Base-by-base conservation (phyloP, 2,329 filamentous ascomycete species). In the Colletotrichum tropicicola region DNA sequence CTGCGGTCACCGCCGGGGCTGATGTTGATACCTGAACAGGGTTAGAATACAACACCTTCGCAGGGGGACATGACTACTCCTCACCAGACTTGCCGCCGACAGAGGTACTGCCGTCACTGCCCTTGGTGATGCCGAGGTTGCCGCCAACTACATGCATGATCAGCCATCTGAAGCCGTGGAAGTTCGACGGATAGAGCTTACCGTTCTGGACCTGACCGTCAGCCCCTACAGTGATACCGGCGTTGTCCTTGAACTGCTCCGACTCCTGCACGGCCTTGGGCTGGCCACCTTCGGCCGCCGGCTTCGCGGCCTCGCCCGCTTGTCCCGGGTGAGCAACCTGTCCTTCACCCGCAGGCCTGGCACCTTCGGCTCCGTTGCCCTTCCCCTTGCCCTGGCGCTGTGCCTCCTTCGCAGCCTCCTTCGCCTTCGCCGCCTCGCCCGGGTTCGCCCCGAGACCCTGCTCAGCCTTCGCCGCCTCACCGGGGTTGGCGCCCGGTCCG, bases 21-120 rank as follows among this genome's bases (percentile, higher is more conserved):
- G 3, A 60, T 65, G 35, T 65, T 65, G 43, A 65, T 65, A 9
- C 61, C 61, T 65, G 9, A 6, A 2, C 3, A 2, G 3, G 2
- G 56, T 60, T 10, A 65, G 47, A 5, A 5, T 3, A 8, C 9
- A 19, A 8, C 8, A 2, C 28, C 25, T 15, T 37, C 21, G 9
- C 21, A 25, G 10, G 13, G 10, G 19, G 15, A 8, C 6, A 6
- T 19, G 15, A 35, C 6, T 15, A 4, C 8, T 3, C n/a, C 48
- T 39, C n/a, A 65, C 61, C 56, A 25, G 56, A 60, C n/a, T 65
- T 65, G 21, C 61, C 61, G 7, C 61, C 56, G 15, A 65, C 61
- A 5, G 61, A 65, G 12, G 61, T 65, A 21, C 61, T 65, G 8
- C 61, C 61, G 21, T 65, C 61, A 6, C 61, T 65, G 5, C 61